Base-by-base conservation (phyloP, 768 basidiomycete genomes). In the Cystobasidium tubakii region DNA sequence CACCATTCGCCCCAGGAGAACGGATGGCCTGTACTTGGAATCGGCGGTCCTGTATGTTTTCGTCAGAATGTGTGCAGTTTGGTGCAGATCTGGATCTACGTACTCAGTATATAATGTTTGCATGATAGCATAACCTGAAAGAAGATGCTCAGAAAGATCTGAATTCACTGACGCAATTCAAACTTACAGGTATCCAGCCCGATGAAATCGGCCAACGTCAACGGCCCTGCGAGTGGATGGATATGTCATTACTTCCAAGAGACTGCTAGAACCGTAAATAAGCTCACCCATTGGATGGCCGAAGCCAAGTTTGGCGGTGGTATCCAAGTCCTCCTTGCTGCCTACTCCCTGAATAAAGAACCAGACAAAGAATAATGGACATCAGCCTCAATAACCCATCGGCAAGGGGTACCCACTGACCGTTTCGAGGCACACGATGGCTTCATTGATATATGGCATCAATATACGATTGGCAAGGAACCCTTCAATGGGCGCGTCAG, bases 391-490 rank as follows among this genome's bases (percentile, higher is more conserved):
- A 75, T 25, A 27, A 12, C 4, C 10, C 19, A 1, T 23, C 29
- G 12, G 4, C 3, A 36, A 1, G 60, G 15, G 10, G 21, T 64
- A 50, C 7, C 39, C 43, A 62, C 34, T 12, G 54, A 74, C 57
- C 85, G 90, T 91, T 81, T 97, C 94, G 0, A 98, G 84, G 77
- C 88, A 88, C 87, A 95, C 89, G 77, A 97, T 91, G 0, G 94
- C 94, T 85, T 98, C 95, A 77, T 97, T 98, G 77, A 98, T 89
- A 82, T 93, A 97, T 0, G 95, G 95, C 91, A 97, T 97, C 54
- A 98, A 83, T 33, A 79, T 72, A 0, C 80, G 74, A 71, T 78
- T 79, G 6, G 76, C 72, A 43, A 79, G 73, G 73, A 79, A 79
- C 31, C 76, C 57, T 42, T 29, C 34, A 7, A 34, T n/a, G n/a